Evolutionary conservation across 1,139 yeast species (phyloP).

Genomic region (Lodderomyces margitis): DNA sequence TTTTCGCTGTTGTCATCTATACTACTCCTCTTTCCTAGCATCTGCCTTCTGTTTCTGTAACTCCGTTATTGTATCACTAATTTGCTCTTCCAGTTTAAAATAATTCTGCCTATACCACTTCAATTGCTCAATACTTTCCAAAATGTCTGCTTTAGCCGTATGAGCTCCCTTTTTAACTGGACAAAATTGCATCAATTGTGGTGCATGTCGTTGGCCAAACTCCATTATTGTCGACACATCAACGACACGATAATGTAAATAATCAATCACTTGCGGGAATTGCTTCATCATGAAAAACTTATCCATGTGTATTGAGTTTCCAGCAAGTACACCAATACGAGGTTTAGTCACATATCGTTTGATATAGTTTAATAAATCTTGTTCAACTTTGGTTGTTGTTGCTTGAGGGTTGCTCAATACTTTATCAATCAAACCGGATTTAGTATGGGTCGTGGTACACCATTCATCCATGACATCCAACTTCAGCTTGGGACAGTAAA

Average conservation of each 20-base stretch:
- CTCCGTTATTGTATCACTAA: background rate
- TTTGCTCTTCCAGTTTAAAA: constrained; percentile 32
- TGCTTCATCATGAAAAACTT: constrained; percentile 79
- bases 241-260: constrained; percentile 77
- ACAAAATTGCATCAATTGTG: constrained; percentile 48
- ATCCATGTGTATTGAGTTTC: constrained; percentile 92
- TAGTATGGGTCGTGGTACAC: constrained; percentile 80
- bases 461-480: constrained; percentile 80
- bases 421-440: constrained; percentile 73
- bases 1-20: too few species aligned
- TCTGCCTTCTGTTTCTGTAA: background rate
- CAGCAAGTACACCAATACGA: constrained; percentile 71
- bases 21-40: background rate
- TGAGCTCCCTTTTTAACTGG: constrained; percentile 72
- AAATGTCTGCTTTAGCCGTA: constrained; percentile 84
- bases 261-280: constrained; percentile 71
- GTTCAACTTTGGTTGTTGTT: constrained; percentile 59
- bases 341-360: constrained; percentile 51
- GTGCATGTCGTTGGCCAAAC: constrained; percentile 75
- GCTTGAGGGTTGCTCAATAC: constrained; percentile 55
- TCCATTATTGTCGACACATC: constrained; percentile 89
- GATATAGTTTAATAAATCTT: constrained; percentile 62
- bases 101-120: constrained; percentile 74
- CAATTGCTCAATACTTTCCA: constrained; percentile 84
- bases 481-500: constrained; percentile 64